Evolutionary conservation across 1,284 basidiomycete species (phyloP).

Genomic region (Vanrija humicola): DNA sequence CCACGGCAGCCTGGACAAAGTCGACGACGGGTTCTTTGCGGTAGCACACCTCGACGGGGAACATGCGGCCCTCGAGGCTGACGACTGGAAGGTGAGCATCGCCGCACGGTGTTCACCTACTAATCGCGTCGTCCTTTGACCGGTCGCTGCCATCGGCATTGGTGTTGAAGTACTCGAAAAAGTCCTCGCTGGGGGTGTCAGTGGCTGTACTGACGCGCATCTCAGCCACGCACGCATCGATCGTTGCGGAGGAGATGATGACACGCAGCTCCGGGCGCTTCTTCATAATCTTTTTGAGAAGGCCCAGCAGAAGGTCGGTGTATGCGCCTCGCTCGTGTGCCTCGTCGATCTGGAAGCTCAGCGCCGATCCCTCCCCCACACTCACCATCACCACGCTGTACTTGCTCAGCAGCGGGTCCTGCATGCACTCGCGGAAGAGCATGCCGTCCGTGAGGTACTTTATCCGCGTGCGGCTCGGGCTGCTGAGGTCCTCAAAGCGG

Average conservation of each 20-base stretch:
- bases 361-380: conserved; percentile 2
- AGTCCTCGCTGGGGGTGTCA: conserved; percentile 54
- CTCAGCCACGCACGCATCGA: conserved; percentile 63
- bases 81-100: conserved; percentile 61
- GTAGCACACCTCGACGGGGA: conserved; percentile 80
- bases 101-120: conserved; percentile 14
- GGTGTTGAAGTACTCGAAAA: conserved; percentile 79
- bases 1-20: conserved; percentile 77
- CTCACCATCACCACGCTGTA: conserved; percentile 93
- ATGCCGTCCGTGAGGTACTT: conserved; percentile 98
- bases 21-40: conserved; percentile 68
- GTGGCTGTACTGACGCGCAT: not conserved
- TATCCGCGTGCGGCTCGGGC: conserved; percentile 76
- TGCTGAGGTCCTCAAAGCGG: conserved; percentile 90
- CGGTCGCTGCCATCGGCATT: conserved; percentile 47
- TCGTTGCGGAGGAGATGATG: conserved; percentile 90
- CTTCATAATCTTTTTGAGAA: conserved; percentile 89
- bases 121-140: conserved; percentile 46
- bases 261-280: conserved; percentile 84
- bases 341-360: conserved; percentile 72
- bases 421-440: conserved; percentile 88
- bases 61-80: conserved; percentile 88
- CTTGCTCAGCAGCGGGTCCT: conserved; percentile 78
- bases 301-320: conserved; percentile 86
- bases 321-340: conserved; percentile 94